Evolutionary conservation across 495 filamentous ascomycete species (phyloP), one percentile per base, ranked within the genome.

Genomic region (Annulohypoxylon bovei): DNA sequence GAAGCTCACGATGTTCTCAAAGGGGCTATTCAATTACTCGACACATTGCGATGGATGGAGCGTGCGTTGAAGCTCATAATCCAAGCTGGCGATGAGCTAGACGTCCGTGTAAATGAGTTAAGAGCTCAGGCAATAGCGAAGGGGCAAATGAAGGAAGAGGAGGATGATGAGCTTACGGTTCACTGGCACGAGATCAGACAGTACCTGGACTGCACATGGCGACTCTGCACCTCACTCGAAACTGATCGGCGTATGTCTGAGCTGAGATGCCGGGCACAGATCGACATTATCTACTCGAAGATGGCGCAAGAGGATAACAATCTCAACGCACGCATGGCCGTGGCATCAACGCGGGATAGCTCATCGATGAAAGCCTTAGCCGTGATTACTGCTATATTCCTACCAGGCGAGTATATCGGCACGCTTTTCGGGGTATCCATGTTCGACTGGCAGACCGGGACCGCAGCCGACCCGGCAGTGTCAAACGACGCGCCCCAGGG

Each of bases 271-370:
- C 69, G 75, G n/a, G 75, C 77, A 6, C 77, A 77, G 55, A 79
- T 77, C 37, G 77, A 79, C 44, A 77, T 79, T 27, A 79, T 79
- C 54, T 79, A 73, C 52, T 75, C 75, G 39, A 79, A 76, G 68
- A 76, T 79, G 68, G 75, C 75, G 40, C 75, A 77, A 28, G 77
- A 79, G 33, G 77, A 79, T 30, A 79, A 79, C 56, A 77, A 76
- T 35, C 70, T 79, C 35, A 76, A 73, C 52, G 75, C 75, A 42
- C 75, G 75, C 23, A 79, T 79, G 77, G 77, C 77, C 1, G 75
- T 79, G n/a, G 75, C 77, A 0, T 77, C 77, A 5, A 79, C 75
- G 2, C 71, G 77, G 11, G 77, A 79, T 53, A 76, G 71, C 35
- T 79, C 77, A 0, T 79, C 77, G 9, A 77, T 79, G 73, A 79